phyloP scores from a whole-genome alignment of 164 flowering plant genomes.

The Stephania japonica region DNA sequence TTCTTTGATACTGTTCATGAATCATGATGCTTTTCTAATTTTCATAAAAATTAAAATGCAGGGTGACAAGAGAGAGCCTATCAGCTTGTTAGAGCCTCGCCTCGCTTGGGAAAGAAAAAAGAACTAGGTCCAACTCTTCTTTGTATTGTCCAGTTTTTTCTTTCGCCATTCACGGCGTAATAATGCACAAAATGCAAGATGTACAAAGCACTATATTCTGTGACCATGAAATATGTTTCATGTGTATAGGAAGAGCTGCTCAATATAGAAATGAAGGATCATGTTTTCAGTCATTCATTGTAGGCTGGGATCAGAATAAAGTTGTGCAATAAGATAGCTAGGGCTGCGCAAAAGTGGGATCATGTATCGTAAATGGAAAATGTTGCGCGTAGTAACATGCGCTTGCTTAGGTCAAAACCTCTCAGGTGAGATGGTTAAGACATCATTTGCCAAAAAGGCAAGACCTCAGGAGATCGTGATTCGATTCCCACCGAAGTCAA shows the following conservation, averaged over 20 bases:
- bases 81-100: constrained; percentile 7
- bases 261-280: background rate
- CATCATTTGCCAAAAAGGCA: no score
- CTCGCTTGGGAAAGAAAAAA: background rate
- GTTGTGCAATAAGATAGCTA: background rate
- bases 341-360: no score
- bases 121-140: background rate
- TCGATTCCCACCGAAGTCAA: no score
- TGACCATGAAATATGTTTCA: background rate
- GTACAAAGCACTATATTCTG: background rate
- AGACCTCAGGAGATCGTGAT: no score
- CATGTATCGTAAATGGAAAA: no score
- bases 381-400: no score
- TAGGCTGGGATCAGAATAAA: background rate
- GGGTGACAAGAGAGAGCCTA: constrained; percentile 18
- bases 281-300: background rate
- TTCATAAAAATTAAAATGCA: constrained; percentile 8
- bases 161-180: background rate
- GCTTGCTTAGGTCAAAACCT: no score
- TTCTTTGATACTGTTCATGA: background rate
- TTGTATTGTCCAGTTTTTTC: background rate
- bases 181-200: background rate
- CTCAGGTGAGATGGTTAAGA: no score
- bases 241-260: background rate
- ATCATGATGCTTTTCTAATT: background rate